Evolutionary conservation across 305 asterid genomes (phyloP), one percentile per base, ranked within the genome.

Genomic region (Fraxinus velutina): DNA sequence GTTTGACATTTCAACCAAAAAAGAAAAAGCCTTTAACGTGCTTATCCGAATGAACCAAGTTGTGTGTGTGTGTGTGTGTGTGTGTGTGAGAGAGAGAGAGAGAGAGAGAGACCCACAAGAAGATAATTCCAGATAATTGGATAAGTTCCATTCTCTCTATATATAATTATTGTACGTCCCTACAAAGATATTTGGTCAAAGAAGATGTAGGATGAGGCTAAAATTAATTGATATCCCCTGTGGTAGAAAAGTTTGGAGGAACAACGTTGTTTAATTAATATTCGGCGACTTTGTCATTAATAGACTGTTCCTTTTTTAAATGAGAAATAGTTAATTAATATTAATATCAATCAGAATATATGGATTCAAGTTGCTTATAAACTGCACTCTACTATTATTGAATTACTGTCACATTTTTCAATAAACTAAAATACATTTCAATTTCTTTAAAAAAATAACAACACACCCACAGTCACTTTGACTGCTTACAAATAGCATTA

Each of bases 1-100:
- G n/a, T 80, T 83, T 80, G 84, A 78, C 44, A 52, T 52, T 64
- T 9, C 60, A 79, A 81, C 84, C 68, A 32, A 80, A 79, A 76
- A 52, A 66, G 13, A 10, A 66, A 12, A 80, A 10, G 72, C 21
- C 79, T 33, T 22, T 64, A 62, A 42, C 30, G 81, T 80, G 12
- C 22, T 68, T 76, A 81, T 79, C 82, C 80, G 84, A 81, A 86
- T 86, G 73, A 81, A 81, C 84, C 79, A 42, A 66, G 36, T 66
- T 66, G 73, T 24, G n/a, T 64, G n/a, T 55, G 85, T 79, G 72
- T n/a, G 39, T 36, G 15, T 1, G 62, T 36, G 12, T 19, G 73
- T 21, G 79, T n/a, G 68, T 0, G 55, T 0, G 77, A 6, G 75
- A 33, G 36, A 32, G 76, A 44, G 62, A 37, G 36, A 0, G 73